Percentiles rank a stretch among this genome's conserved stretches.
These are phyloP conservation scores for Otatea glauca DNA, from an alignment of 176 grass and related monocot genomes.

Conservation along the genomic window DNA sequence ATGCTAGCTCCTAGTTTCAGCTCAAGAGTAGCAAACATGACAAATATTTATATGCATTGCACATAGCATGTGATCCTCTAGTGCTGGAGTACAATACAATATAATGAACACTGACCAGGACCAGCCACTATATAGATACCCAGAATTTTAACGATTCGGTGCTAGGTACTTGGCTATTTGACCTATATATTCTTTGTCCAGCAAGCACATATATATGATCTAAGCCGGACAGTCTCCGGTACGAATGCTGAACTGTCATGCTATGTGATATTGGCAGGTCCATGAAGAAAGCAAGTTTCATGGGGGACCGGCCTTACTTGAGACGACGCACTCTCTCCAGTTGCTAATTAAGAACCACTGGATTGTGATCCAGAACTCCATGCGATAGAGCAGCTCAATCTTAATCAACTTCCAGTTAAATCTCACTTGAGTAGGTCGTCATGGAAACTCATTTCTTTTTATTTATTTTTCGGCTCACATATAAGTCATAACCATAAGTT, in stretches of 20 bases:
- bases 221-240: not conserved
- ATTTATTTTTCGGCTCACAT: not conserved
- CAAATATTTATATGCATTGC: too few relatives aligned
- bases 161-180: too few relatives aligned
- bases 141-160: too few relatives aligned
- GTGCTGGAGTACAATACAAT: too few relatives aligned
- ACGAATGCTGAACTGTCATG: not conserved
- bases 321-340: not conserved
- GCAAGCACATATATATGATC: too few relatives aligned
- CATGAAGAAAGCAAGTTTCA: not conserved
- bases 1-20: not conserved
- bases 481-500: not conserved
- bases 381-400: not conserved
- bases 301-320: not conserved
- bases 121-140: too few relatives aligned
- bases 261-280: slow-evolving; percentile 9
- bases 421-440: not conserved
- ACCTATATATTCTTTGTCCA: too few relatives aligned
- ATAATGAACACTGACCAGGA: too few relatives aligned
- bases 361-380: not conserved
- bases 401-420: not conserved
- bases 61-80: too few relatives aligned
- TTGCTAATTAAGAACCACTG: not conserved
- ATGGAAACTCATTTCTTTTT: not conserved
- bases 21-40: not conserved